Evolutionary conservation across 176 grass and related monocot species (phyloP).

Genomic region (Neostapfia colusana): DNA sequence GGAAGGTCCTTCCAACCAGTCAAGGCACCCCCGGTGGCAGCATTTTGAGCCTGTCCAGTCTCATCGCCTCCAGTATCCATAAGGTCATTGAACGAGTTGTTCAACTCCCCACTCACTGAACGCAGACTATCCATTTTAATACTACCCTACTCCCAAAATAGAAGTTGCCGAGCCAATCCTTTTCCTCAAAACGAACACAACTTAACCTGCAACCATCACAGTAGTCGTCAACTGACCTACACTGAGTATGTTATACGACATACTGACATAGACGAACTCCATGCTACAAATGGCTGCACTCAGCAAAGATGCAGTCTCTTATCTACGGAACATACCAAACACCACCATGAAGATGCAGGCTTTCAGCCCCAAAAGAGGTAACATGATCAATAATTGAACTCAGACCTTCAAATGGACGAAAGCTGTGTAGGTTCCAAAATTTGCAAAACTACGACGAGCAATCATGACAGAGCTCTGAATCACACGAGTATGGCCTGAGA

Average conservation of each 20-base stretch:
- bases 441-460: neutral
- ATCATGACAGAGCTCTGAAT: neutral
- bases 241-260: slow-evolving; percentile 10
- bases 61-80: slow-evolving; percentile 42
- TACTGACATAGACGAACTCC: neutral
- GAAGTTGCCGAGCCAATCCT: neutral
- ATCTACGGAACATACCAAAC: neutral
- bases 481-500: neutral
- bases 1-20: slow-evolving; percentile 92
- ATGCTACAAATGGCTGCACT: neutral
- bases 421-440: neutral
- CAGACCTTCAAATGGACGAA: neutral
- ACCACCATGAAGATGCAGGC: neutral
- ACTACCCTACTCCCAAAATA: neutral
- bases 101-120: slow-evolving; percentile 40
- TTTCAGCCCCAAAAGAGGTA: neutral
- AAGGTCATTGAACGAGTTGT: slow-evolving; percentile 54
- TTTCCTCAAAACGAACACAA: neutral
- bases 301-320: neutral
- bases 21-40: slow-evolving; percentile 37
- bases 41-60: slow-evolving; percentile 39
- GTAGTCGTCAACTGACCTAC: neutral
- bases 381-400: neutral
- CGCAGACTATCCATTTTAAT: slow-evolving; percentile 47
- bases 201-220: slow-evolving; percentile 31